Percentiles rank a stretch among this genome's conserved stretches.
phyloP scores from a whole-genome alignment of 2,329 filamentous ascomycete genomes.

The Ophiostoma sp. region DNA sequence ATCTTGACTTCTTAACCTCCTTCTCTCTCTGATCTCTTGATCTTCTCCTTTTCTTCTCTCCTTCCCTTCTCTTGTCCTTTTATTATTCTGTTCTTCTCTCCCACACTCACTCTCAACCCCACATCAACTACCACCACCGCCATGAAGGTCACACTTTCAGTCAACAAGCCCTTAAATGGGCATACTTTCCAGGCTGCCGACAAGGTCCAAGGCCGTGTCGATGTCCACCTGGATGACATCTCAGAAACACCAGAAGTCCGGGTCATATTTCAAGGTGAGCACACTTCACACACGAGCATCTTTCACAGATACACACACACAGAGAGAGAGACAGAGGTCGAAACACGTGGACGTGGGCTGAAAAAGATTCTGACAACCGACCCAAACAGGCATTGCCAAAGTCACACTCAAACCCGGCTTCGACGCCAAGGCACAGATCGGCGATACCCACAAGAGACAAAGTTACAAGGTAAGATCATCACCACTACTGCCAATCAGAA shows the following conservation, averaged over 20 bases:
- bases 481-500: not conserved
- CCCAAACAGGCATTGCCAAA: slow-evolving; percentile 1
- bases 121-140: not conserved
- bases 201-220: slow-evolving; percentile 17
- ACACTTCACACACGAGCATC: not conserved
- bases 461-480: not conserved
- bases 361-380: not conserved
- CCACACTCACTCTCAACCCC: not conserved
- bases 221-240: slow-evolving; percentile 11
- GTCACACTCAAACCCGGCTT: slow-evolving; percentile 9
- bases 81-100: not conserved
- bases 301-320: not conserved
- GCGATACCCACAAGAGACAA: slow-evolving; percentile 5
- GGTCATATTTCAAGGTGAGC: slow-evolving; percentile 20
- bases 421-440: slow-evolving; percentile 9
- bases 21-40: not conserved
- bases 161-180: slow-evolving; percentile 17
- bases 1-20: not conserved
- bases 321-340: no score
- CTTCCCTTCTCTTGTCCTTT: not conserved
- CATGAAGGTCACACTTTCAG: slow-evolving; percentile 22
- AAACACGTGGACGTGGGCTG: not conserved
- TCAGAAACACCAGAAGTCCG: not conserved
- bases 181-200: slow-evolving; percentile 11
- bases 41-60: not conserved